Conservation (phyloP, 768 basidiomycete genomes). For the Suillus plorans region DNA sequence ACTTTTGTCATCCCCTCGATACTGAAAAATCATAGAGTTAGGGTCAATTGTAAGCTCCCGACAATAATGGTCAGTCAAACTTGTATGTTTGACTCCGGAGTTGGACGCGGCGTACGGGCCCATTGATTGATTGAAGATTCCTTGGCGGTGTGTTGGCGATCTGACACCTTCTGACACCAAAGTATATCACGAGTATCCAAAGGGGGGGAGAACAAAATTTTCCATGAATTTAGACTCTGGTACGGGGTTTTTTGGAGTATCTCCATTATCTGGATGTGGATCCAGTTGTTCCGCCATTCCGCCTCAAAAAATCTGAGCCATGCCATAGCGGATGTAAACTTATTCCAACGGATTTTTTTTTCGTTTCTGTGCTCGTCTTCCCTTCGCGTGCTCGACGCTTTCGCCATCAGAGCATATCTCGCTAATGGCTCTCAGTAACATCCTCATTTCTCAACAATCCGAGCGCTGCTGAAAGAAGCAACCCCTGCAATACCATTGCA, state of each 20-base stretch:
- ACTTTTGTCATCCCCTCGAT: conserved; percentile 29
- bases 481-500: conserved; percentile 4
- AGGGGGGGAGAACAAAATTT: conserved; percentile 18
- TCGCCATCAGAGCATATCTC: conserved; percentile 12
- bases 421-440: conserved; percentile 24
- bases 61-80: background rate
- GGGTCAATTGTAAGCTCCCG: background rate
- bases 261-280: background rate
- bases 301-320: conserved; percentile 4
- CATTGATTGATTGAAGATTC: background rate
- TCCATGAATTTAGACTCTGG: conserved; percentile 10
- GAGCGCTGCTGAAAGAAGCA: conserved; percentile 16
- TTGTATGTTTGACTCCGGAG: background rate
- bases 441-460: conserved; percentile 15
- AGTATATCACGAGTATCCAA: conserved; percentile 12
- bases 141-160: background rate
- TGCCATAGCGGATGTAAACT: conserved; percentile 30
- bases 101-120: background rate
- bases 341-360: conserved; percentile 23
- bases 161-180: background rate
- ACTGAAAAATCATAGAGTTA: conserved; percentile 5
- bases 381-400: conserved; percentile 14
- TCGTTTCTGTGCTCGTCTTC: conserved; percentile 25
- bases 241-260: conserved; percentile 16
- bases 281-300: conserved; percentile 1